Evolutionary conservation across 1,284 basidiomycete species (phyloP).

Genomic region (Cutaneotrichosporon sp.): DNA sequence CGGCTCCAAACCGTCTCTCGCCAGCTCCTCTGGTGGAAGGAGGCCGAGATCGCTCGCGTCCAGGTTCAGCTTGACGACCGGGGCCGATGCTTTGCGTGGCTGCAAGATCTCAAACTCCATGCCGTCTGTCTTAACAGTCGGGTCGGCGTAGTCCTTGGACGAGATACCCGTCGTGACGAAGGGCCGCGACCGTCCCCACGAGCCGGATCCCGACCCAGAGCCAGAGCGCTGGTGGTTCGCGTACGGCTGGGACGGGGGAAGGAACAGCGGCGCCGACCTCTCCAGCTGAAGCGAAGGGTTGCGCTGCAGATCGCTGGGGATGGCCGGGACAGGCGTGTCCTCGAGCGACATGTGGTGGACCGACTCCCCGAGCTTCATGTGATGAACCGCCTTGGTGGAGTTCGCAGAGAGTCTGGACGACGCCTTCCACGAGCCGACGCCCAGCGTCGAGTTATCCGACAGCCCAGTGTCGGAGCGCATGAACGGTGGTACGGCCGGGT

Average conservation of each 20-base stretch:
- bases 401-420: not conserved
- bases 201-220: slow-evolving; percentile 2
- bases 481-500: not conserved
- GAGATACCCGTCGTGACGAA: slow-evolving; percentile 31
- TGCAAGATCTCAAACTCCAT: slow-evolving; percentile 53
- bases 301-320: not conserved
- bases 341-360: slow-evolving; percentile 9
- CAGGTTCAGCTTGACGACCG: slow-evolving; percentile 5
- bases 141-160: slow-evolving; percentile 47
- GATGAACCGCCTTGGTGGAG: slow-evolving; percentile 5
- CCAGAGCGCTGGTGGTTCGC: slow-evolving; percentile 1
- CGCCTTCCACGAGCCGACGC: not conserved
- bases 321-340: not conserved
- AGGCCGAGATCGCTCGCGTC: slow-evolving; percentile 18
- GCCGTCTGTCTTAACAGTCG: slow-evolving; percentile 48
- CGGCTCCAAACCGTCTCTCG: slow-evolving; percentile 8
- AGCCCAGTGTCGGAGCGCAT: not conserved
- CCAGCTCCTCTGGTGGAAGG: slow-evolving; percentile 9
- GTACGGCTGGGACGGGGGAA: not conserved
- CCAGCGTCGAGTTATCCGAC: not conserved
- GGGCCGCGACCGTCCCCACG: not conserved
- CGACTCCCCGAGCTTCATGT: not conserved
- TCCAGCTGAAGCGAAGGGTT: slow-evolving; percentile 5
- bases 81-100: slow-evolving; percentile 28
- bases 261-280: not conserved